Base-by-base conservation (phyloP, 2,329 filamentous ascomycete genomes). In the Botryotinia narcissicola region DNA sequence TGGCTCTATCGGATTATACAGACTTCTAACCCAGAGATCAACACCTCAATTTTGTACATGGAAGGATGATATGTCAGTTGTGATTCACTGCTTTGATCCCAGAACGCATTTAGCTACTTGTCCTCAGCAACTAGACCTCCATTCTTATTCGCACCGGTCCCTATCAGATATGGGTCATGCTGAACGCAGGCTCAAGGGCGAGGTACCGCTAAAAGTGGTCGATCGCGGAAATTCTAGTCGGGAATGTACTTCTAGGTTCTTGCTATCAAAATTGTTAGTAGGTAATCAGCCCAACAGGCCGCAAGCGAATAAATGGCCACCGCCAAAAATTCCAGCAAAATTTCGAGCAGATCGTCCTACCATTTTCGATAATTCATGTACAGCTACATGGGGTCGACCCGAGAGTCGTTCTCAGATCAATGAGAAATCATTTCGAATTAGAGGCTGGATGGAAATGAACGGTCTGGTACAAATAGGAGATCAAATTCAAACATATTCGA, bases 1-100 rank as follows among this genome's bases (percentile, higher is more conserved):
- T 61, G 92, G 91, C 25, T 91, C 90, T 77, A 97, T 98, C 73
- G 93, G 96, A 82, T 94, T 89, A 4, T 94, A 95, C 80, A 88
- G 91, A 25, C 84, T 98, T 25, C 84, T 95, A 6, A 93, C 92
- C 2, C 87, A 90, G 70, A 86, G 90, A 70, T 84, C 84, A 1
- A 81, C 83, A 37, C 86, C 88, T 10, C 84, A 84, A 3, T 86
- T 90, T 70, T 84, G 90, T 75, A 82, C 86, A 5, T 97, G 93
- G 93, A 83, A 88, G 66, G 87, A 86, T 74, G 87, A 95, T 73
- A 83, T 83, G 20, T 83, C 89, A 29, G 90, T 94, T 25, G 86
- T 91, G 46, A 91, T 97, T 48, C 89, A 93, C 77, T 86, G 87
- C 0, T 97, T 97, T 79, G 83, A 91, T 37, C 94, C 94, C 0